Conservation (phyloP, 345 rosid species). For the Ricinus communis region DNA sequence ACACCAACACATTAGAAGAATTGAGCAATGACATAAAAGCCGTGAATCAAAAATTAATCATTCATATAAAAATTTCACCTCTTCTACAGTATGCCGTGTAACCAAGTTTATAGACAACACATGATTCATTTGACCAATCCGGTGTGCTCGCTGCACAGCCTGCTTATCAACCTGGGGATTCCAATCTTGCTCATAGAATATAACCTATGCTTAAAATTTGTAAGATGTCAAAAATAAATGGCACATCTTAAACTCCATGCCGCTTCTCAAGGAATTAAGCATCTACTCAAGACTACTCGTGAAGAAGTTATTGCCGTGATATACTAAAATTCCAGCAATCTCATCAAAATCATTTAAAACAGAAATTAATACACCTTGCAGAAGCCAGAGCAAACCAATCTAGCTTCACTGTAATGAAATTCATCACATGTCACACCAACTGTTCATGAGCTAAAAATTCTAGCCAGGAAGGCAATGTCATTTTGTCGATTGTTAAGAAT, state of each 20-base stretch:
- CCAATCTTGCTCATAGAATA: slow-evolving; percentile 96
- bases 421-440: too few species aligned
- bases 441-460: not conserved
- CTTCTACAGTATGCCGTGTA: slow-evolving; percentile 63
- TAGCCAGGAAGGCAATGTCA: not conserved
- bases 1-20: slow-evolving; percentile 18
- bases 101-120: slow-evolving; percentile 82
- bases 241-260: not conserved
- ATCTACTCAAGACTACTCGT: not conserved
- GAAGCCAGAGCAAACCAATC: too few species aligned
- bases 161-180: slow-evolving; percentile 95
- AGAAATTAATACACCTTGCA: not conserved
- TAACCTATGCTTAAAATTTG: slow-evolving; percentile 45
- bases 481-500: not conserved
- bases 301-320: not conserved
- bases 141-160: slow-evolving; percentile 89
- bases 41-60: not conserved
- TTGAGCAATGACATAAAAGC: slow-evolving; percentile 4
- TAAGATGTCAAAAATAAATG: not conserved
- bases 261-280: slow-evolving; percentile 2
- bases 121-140: slow-evolving; percentile 87
- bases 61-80: slow-evolving; percentile 46
- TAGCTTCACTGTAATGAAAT: too few species aligned
- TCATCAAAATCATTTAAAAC: not conserved
- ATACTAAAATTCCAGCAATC: not conserved